Evolutionary conservation across 139 green algal genomes (phyloP), one percentile per base, ranked within the genome.

Genomic region (Tetratostichococcus sp.): DNA sequence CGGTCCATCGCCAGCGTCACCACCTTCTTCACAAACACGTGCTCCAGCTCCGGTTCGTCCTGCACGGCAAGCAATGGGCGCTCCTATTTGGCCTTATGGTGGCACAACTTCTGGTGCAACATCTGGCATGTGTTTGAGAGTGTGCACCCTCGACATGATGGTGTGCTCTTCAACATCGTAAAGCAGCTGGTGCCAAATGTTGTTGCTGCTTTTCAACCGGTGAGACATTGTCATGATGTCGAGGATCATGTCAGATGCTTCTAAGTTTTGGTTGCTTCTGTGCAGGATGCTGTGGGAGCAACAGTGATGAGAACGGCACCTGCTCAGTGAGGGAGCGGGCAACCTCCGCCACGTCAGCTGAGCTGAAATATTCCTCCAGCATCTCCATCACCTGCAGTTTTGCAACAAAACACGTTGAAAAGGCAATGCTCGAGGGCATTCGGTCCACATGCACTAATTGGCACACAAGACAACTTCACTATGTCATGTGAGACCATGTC

Each of bases 1-100:
- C 91, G 84, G 85, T 98, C 95, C 66, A 98, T 75, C 14, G 91
- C 86, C 39, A 88, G 66, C 1, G 82, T 89, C 23, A 97, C 65
- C 72, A 80, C 74, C 26, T 79, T 80, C 86, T 99, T 99, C 28
- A 99, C 93, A 82, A 98, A 96, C 80, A 94, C 95, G 82, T 97
- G 89, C 16, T 77, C 75, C 34, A 86, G 82, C 67, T 82, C 72
- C 19, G 84, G 81, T 30, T 80, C 79, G 65, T 84, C 88, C 72
- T 35, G 35, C 67, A 57, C 32, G 8, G 31, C 31, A 35, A 5
- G n/a, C n/a, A n/a, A 70, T 43, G 14, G 82, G 70, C 34, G 72
- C 1, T 42, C 66, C 35, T 59, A 71, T 58, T 76, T 50, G 39
- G 14, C 8, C 14, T 50, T 50, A 22, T 50, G 67, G 89, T 71